Percentiles rank a stretch among this genome's conserved stretches.
Evolutionary conservation across 1,284 basidiomycete species (phyloP).

Genomic region (Fomitopsis schrenkii): DNA sequence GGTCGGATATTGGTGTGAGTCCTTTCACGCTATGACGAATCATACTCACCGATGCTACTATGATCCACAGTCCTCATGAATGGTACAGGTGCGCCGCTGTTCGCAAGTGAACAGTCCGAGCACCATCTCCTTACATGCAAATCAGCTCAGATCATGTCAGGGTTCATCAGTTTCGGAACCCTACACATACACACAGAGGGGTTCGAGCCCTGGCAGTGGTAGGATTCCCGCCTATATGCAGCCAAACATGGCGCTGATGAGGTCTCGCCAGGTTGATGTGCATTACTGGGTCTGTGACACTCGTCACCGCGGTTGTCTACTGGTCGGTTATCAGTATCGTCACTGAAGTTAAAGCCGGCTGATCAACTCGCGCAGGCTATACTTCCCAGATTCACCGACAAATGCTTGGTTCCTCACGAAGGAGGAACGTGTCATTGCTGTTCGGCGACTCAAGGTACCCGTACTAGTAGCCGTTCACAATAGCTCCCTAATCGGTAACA

Average conservation of each 20-base stretch:
- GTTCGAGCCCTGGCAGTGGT: constrained; percentile 68
- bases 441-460: constrained; percentile 59
- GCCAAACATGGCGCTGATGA: neutral
- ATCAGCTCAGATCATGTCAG: constrained; percentile 52
- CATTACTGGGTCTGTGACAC: constrained; percentile 60
- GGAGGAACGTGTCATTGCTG: constrained; percentile 56
- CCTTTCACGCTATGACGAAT: neutral
- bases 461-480: neutral
- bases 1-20: constrained; percentile 77
- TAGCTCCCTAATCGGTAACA: neutral
- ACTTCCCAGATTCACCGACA: constrained; percentile 69
- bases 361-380: constrained; percentile 38
- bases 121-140: neutral
- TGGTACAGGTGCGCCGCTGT: neutral
- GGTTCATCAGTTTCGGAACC: constrained; percentile 66
- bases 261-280: constrained; percentile 51
- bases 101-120: neutral
- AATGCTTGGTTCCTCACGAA: constrained; percentile 67
- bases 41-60: neutral
- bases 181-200: constrained; percentile 52
- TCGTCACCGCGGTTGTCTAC: constrained; percentile 49
- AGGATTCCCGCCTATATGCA: neutral
- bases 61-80: neutral
- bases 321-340: constrained; percentile 35
- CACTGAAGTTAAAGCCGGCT: too few relatives aligned